These are phyloP conservation scores for Gamsiella multidivaricata DNA, from an alignment of 192 early-diverging fungal genomes.

Conservation along the genomic window DNA sequence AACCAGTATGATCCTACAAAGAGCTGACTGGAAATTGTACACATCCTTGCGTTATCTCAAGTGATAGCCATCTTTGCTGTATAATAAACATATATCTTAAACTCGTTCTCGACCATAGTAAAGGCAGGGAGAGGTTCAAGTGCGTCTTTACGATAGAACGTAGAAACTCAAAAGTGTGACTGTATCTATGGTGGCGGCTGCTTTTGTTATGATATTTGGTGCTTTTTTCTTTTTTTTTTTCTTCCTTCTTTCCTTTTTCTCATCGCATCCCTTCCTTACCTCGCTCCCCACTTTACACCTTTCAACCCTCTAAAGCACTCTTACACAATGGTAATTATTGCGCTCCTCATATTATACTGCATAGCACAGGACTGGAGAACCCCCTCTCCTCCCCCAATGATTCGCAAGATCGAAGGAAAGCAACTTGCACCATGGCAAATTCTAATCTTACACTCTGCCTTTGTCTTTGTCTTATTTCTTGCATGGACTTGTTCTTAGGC, in stretches of 20 bases:
- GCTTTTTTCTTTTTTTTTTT: constrained; percentile 20
- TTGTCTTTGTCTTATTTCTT: background rate
- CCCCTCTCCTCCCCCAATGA: no score
- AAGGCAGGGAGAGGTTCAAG: no score
- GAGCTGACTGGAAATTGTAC: background rate
- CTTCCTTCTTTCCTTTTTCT: background rate
- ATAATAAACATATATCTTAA: no score
- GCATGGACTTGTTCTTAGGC: constrained; percentile 24
- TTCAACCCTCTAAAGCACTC: background rate
- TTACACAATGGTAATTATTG: constrained; percentile 21
- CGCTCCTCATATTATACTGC: no score
- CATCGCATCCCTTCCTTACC: background rate
- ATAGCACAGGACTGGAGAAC: no score
- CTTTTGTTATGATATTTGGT: background rate
- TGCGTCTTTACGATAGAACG: no score
- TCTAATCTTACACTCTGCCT: background rate
- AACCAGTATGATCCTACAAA: background rate
- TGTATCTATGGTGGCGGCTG: background rate
- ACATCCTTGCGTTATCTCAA: background rate
- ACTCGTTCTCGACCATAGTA: no score
- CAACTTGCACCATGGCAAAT: background rate
- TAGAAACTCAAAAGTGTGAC: no score
- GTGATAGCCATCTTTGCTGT: no score
- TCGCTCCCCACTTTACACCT: background rate
- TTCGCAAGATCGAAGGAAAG: background rate